Base-by-base conservation (phyloP, 371 early-diverging fungal species). In the Apophysomyces variabilis region DNA sequence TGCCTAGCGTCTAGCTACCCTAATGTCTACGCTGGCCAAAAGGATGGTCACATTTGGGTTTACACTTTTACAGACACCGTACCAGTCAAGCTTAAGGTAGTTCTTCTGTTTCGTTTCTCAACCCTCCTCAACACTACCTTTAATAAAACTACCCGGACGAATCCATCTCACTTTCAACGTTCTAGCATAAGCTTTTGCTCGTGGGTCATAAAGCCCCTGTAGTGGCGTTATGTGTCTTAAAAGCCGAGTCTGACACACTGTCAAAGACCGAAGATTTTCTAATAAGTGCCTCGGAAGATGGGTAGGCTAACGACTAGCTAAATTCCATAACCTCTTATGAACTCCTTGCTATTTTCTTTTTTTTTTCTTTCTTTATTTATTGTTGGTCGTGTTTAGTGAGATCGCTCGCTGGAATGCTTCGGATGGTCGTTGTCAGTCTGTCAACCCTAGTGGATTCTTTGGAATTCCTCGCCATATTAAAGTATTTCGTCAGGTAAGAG, bases 371-470 rank as follows among this genome's bases (percentile, higher is more conserved):
- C 1, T 13, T 13, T 41, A 8, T 11, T 41, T 8, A 41, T 13
- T 41, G 8, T 41, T 41, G 41, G 6, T 18, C 21, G 14, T 3
- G 38, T 57, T 43, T 68, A 91, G 91, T 13, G 88, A 89, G 58
- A 83, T 90, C 43, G 84, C 86, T 57, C 86, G 89, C 65, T 92
- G 92, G 92, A 89, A 82, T 72, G 73, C 89, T 9, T 75, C 77
- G 1, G 92, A 92, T 62, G 92, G 92, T 4, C 81, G 90, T 5
- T 90, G 91, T 67, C 78, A 90, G 45, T 86, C 85, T 36, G 81
- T 87, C 0, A 88, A 87, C 66, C 62, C 79, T 8, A 77, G 65
- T 11, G 91, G 88, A 0, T 87, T 89, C 67, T 76, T 84, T 44
- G 89, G 89, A 4, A 69, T 82, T 5, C 87, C 88, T 18, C 79